Conservation (phyloP, 768 basidiomycete genomes). For the Mycena galopus region DNA sequence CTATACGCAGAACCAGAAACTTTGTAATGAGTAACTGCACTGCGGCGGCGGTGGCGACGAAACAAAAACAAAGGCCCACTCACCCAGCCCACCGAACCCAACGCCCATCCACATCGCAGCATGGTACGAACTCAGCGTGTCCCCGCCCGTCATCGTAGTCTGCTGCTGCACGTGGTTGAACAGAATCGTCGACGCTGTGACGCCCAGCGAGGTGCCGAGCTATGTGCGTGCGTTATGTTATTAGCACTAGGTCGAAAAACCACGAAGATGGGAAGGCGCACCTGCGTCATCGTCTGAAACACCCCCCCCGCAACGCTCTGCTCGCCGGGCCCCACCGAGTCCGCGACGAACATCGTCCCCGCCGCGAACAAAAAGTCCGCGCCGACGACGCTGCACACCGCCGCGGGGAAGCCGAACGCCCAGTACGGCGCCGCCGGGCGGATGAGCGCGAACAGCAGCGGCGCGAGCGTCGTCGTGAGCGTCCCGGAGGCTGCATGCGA, state of each 20-base stretch:
- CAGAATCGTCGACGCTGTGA: constrained; percentile 70
- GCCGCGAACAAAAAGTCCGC: constrained; percentile 72
- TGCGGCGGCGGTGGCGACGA: neutral
- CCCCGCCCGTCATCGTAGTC: constrained; percentile 13
- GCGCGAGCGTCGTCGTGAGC: constrained; percentile 59
- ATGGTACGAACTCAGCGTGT: constrained; percentile 28
- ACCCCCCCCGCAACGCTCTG: constrained; percentile 71
- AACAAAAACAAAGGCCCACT: neutral
- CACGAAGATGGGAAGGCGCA: constrained; percentile 35
- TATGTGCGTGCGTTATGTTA: constrained; percentile 30
- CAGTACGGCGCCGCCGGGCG: constrained; percentile 62
- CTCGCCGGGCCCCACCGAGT: constrained; percentile 63
- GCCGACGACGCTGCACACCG: constrained; percentile 66
- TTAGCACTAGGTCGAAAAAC: neutral
- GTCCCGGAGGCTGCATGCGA: constrained; percentile 51
- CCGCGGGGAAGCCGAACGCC: constrained; percentile 73
- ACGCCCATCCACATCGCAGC: constrained; percentile 34
- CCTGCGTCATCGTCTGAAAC: constrained; percentile 74
- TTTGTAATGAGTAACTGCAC: too few species aligned
- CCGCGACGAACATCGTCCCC: constrained; percentile 70
- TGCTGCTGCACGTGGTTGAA: constrained; percentile 59
- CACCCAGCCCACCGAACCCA: constrained; percentile 26
- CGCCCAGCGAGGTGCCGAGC: constrained; percentile 69
- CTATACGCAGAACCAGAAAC: too few species aligned
- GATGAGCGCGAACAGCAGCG: constrained; percentile 69